These are phyloP conservation scores for Fusarium denticulatum DNA, from an alignment of 2,329 filamentous ascomycete species.

Conservation along the genomic window DNA sequence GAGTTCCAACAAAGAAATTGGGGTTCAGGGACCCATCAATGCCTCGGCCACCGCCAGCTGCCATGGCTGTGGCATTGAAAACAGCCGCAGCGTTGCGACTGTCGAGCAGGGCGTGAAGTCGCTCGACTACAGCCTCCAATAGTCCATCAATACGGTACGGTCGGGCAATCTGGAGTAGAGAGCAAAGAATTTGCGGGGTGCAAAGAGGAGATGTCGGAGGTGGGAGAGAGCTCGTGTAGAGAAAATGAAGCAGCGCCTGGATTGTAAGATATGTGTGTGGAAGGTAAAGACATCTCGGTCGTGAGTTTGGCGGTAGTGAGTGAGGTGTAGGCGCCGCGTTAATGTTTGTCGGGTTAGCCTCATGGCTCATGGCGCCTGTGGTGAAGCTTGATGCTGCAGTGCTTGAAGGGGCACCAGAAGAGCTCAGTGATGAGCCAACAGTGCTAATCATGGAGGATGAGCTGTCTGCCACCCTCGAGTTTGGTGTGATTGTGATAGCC, in stretches of 20 bases:
- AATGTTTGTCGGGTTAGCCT: slow-evolving; percentile 53
- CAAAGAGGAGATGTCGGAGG: slow-evolving; percentile 79
- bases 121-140: slow-evolving; percentile 90
- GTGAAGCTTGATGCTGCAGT: slow-evolving; percentile 58
- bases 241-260: slow-evolving; percentile 88
- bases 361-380: slow-evolving; percentile 47
- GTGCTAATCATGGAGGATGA: slow-evolving; percentile 59
- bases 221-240: slow-evolving; percentile 92
- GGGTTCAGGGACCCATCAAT: slow-evolving; percentile 75
- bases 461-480: slow-evolving; percentile 61
- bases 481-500: slow-evolving; percentile 84
- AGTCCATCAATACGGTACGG: slow-evolving; percentile 94
- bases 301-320: slow-evolving; percentile 67
- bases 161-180: slow-evolving; percentile 89
- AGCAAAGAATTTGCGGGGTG: slow-evolving; percentile 95
- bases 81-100: slow-evolving; percentile 95
- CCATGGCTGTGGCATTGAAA: slow-evolving; percentile 98
- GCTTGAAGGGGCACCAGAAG: slow-evolving; percentile 52
- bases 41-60: slow-evolving; percentile 88
- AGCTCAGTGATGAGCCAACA: slow-evolving; percentile 53
- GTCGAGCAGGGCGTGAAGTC: slow-evolving; percentile 88
- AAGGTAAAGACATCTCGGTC: slow-evolving; percentile 88
- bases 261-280: slow-evolving; percentile 92
- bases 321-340: slow-evolving; percentile 68
- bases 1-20: slow-evolving; percentile 66